Conservation (phyloP, 2,329 filamentous ascomycete species). For the Magnaporthiopsis poae region DNA sequence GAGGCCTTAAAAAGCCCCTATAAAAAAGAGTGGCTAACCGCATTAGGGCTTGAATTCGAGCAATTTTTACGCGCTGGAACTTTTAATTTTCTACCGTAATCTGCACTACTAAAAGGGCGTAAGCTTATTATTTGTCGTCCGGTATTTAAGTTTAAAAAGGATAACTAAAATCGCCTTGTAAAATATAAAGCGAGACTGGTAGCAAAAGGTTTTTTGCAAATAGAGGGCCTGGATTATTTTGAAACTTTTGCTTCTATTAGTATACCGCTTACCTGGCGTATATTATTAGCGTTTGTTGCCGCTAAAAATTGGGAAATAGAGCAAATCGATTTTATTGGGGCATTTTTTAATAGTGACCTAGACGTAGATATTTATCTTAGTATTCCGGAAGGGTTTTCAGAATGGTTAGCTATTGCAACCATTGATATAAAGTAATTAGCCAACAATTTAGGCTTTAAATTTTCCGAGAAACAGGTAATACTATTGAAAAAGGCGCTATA, state of each 20-base stretch:
- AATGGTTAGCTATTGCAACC: not conserved
- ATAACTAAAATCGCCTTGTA: not conserved
- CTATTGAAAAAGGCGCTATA: not conserved
- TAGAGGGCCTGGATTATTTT: not conserved
- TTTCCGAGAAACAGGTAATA: not conserved
- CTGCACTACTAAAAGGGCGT: too few relatives aligned
- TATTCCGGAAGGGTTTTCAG: not conserved
- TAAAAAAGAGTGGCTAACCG: too few relatives aligned
- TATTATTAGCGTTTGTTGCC: not conserved
- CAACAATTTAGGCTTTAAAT: not conserved
- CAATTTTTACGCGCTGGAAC: too few relatives aligned
- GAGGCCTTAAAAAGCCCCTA: too few relatives aligned
- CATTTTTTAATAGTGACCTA: not conserved
- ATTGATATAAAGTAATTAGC: too few relatives aligned
- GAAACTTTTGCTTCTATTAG: not conserved
- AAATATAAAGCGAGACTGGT: not conserved
- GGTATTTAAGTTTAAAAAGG: not conserved
- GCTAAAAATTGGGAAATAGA: not conserved
- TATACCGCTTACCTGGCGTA: not conserved
- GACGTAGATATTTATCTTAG: not conserved
- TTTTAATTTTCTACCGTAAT: too few relatives aligned
- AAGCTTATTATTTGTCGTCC: too few relatives aligned
- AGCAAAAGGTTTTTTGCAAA: not conserved
- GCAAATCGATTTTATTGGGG: not conserved
- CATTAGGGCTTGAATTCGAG: too few relatives aligned